phyloP scores from a whole-genome alignment of 139 green algal species.

The Mychonastes homosphaera region DNA sequence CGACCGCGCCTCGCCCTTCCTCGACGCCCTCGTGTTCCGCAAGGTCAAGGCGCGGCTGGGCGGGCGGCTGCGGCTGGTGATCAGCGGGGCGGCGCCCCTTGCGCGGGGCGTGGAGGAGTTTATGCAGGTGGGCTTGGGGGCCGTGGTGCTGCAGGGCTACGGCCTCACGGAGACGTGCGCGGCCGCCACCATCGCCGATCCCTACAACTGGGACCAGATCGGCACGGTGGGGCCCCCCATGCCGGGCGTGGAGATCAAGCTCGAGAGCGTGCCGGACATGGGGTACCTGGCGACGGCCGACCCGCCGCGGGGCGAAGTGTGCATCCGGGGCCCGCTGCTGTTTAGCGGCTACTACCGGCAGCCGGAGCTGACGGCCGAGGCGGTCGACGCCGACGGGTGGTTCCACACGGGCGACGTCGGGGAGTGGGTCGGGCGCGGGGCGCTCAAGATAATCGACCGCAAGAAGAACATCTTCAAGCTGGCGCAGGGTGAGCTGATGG shows the following conservation, averaged over 20 bases:
- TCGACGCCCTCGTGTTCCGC: conserved; percentile 59
- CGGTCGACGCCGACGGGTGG: conserved; percentile 70
- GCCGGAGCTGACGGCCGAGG: conserved; percentile 51
- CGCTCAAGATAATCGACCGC: conserved; percentile 84
- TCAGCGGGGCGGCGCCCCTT: conserved; percentile 75
- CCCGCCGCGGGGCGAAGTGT: conserved; percentile 64
- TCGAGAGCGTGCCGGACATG: conserved; percentile 68
- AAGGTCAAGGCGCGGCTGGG: conserved; percentile 55
- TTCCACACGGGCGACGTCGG: conserved; percentile 89
- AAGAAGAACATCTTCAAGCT: conserved; percentile 99
- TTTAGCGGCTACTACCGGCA: conserved; percentile 80
- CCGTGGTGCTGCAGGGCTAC: conserved; percentile 70
- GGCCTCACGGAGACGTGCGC: conserved; percentile 83
- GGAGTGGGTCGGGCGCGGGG: conserved; percentile 37
- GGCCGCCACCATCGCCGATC: conserved; percentile 53
- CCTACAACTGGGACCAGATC: conserved; percentile 5
- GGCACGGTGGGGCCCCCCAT: conserved; percentile 63
- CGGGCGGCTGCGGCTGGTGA: conserved; percentile 45
- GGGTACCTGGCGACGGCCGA: conserved; percentile 40
- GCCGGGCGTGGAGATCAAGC: conserved; percentile 51
- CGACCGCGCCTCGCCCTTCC: conserved; percentile 21
- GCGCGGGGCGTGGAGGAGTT: conserved; percentile 75
- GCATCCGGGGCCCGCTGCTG: conserved; percentile 56
- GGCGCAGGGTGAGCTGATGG: conserved; percentile 46
- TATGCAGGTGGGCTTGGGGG: conserved; percentile 63